Conservation (phyloP, 1,284 basidiomycete species). For the Tilletia setariae region DNA sequence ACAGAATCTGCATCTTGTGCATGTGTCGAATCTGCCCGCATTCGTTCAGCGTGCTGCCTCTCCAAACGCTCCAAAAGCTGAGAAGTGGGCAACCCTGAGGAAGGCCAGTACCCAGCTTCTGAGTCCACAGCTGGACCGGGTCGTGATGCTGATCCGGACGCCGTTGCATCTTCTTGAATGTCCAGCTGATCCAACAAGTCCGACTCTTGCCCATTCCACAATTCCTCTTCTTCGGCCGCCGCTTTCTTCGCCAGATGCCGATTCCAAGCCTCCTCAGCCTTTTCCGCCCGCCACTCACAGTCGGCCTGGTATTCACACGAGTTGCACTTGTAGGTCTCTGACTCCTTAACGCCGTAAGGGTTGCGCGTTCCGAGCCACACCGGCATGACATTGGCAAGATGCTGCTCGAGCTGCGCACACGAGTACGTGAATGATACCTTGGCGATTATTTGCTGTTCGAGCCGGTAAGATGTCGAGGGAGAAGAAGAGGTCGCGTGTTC, state of each 20-base stretch:
- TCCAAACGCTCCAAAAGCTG: neutral
- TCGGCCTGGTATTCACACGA: conserved; percentile 42
- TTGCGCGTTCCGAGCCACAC: conserved; percentile 36
- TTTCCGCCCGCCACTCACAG: conserved; percentile 45
- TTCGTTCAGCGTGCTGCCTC: neutral
- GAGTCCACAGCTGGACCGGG: neutral
- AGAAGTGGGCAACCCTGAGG: neutral
- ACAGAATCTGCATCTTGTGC: neutral
- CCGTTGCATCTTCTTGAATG: neutral
- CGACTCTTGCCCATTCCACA: neutral
- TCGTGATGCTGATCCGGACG: neutral
- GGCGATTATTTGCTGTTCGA: conserved; percentile 26
- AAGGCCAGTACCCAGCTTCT: neutral
- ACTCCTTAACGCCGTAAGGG: conserved; percentile 29
- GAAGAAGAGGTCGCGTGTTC: neutral
- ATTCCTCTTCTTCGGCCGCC: neutral
- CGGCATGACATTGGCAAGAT: conserved; percentile 28
- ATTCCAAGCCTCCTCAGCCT: conserved; percentile 19
- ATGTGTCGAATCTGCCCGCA: neutral
- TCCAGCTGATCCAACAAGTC: conserved; percentile 2
- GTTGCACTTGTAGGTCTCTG: conserved; percentile 35
- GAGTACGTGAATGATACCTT: conserved; percentile 30
- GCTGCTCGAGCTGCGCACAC: conserved; percentile 22
- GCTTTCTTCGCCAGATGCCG: neutral
- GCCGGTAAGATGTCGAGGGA: neutral